Conservation (phyloP, 768 basidiomycete species). For the Russula abietina region DNA sequence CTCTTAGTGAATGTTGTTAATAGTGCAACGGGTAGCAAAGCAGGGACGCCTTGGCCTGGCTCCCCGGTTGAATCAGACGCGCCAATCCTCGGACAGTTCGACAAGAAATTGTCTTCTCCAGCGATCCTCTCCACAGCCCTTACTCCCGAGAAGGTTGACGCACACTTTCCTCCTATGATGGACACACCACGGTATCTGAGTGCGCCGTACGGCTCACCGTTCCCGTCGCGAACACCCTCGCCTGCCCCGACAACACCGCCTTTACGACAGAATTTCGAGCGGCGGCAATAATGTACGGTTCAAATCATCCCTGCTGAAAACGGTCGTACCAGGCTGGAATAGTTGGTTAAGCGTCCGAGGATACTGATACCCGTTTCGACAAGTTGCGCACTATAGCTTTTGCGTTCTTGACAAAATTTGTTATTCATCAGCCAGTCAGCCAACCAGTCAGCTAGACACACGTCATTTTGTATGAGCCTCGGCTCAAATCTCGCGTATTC, state of each 20-base stretch:
- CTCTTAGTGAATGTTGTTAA: conserved; percentile 32
- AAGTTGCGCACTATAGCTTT: conserved; percentile 5
- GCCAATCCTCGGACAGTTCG: conserved; percentile 57
- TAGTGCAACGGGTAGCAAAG: conserved; percentile 30
- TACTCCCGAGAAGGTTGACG: conserved; percentile 27
- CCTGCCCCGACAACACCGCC: conserved; percentile 31
- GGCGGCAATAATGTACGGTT: conserved; percentile 1
- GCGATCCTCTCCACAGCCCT: conserved; percentile 43
- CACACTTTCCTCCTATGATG: conserved; percentile 38
- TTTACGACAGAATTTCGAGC: conserved; percentile 19
- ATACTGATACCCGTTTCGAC: conserved; percentile 24
- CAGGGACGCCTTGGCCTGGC: conserved; percentile 37
- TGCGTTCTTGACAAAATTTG: conserved; percentile 10
- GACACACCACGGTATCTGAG: conserved; percentile 43
- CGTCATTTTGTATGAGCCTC: background rate
- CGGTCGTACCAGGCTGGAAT: background rate
- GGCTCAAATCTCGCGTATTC: conserved; percentile 2
- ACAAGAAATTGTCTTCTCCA: conserved; percentile 45
- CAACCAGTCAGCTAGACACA: conserved; percentile 5
- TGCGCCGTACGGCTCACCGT: conserved; percentile 47
- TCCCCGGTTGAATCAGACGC: conserved; percentile 44
- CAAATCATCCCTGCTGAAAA: background rate
- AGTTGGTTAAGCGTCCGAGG: conserved; percentile 2
- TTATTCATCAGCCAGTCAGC: conserved; percentile 10
- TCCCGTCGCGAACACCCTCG: conserved; percentile 45